Evolutionary conservation across 345 rosid species (phyloP).

Genomic region (Aquilaria sinensis): DNA sequence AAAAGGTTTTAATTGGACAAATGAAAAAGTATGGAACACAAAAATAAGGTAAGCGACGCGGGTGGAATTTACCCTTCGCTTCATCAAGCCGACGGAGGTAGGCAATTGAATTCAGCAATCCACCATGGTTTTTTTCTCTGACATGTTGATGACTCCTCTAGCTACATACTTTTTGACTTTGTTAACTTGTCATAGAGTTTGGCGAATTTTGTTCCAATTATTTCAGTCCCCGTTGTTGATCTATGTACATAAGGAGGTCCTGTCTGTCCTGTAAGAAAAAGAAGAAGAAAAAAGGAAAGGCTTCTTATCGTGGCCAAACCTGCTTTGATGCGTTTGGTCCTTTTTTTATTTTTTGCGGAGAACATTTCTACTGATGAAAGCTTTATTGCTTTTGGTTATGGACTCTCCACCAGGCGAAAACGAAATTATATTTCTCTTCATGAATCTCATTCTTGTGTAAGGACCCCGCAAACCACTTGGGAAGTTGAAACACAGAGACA

Average conservation of each 20-base stretch:
- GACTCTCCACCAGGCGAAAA: slow-evolving; percentile 39
- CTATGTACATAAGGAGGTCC: slow-evolving; percentile 6
- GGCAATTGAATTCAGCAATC: no score
- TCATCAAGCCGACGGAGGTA: no score
- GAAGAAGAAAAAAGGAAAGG: neutral
- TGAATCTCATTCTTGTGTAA: slow-evolving; percentile 48
- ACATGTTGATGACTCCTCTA: no score
- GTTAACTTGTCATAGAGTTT: no score
- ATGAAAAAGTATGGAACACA: no score
- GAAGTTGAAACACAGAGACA: slow-evolving; percentile 15
- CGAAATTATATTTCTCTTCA: slow-evolving; percentile 8
- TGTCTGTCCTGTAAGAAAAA: slow-evolving; percentile 12
- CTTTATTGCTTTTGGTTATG: slow-evolving; percentile 28
- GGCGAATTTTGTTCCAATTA: no score
- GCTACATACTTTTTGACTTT: slow-evolving; percentile 3
- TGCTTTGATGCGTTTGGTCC: slow-evolving; percentile 19
- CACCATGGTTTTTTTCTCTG: no score
- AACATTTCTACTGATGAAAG: slow-evolving; percentile 24
- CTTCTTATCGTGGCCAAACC: slow-evolving; percentile 12
- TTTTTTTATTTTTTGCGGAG: slow-evolving; percentile 10
- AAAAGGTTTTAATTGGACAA: no score
- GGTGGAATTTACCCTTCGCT: no score
- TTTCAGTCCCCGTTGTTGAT: neutral
- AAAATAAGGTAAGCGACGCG: no score
- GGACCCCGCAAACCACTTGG: slow-evolving; percentile 48